Conservation (phyloP, 768 basidiomycete species). For the Agaricus blazei region DNA sequence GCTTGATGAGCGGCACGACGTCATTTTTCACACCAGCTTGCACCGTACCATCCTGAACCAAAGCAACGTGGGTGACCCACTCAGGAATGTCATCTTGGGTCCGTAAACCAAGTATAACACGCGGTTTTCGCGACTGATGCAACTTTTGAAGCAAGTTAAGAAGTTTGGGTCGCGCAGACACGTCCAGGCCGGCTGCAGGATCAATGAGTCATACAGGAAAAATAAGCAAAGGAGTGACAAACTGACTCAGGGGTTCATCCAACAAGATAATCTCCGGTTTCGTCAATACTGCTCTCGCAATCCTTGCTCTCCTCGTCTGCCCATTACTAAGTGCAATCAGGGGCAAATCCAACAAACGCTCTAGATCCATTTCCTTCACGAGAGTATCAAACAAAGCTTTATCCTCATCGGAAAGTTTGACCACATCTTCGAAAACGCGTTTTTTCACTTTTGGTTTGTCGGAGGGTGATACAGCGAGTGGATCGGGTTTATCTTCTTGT, state of each 20-base stretch:
- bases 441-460: conserved; percentile 12
- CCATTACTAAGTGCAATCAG: conserved; percentile 86
- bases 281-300: conserved; percentile 68
- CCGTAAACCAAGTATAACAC: conserved; percentile 32
- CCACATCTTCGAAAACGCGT: conserved; percentile 7
- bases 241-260: conserved; percentile 89
- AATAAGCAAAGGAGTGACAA: neutral
- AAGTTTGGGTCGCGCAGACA: conserved; percentile 35
- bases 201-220: neutral
- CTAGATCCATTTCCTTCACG: conserved; percentile 52
- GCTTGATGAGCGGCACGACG: conserved; percentile 24
- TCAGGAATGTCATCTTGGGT: conserved; percentile 68
- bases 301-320: conserved; percentile 83
- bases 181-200: conserved; percentile 70
- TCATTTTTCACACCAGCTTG: conserved; percentile 45
- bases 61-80: conserved; percentile 66
- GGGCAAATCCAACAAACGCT: conserved; percentile 71
- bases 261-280: conserved; percentile 73
- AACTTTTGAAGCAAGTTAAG: conserved; percentile 17
- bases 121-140: conserved; percentile 15
- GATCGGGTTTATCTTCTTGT: conserved; percentile 3
- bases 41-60: conserved; percentile 45
- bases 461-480: conserved; percentile 20
- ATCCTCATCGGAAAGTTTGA: conserved; percentile 5
- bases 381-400: conserved; percentile 42